phyloP scores from a whole-genome alignment of 202 grass and related monocot species.

The Carex sylvatica region DNA sequence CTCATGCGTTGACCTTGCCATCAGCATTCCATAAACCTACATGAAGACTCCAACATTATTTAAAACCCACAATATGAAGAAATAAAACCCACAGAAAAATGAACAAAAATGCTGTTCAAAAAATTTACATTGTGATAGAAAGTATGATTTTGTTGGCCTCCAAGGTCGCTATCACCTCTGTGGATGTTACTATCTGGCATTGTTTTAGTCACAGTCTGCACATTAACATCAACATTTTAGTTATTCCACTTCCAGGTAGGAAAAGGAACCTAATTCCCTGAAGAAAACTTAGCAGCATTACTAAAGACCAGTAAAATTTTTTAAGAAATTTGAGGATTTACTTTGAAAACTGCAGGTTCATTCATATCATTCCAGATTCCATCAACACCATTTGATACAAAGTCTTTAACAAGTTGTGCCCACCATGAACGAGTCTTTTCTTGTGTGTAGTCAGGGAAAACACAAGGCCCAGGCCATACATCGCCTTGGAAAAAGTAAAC shows the following conservation, averaged over 20 bases:
- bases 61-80: background rate
- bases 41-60: constrained; percentile 1
- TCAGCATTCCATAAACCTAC: constrained; percentile 94
- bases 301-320: background rate
- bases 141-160: constrained; percentile 81
- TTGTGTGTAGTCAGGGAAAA: constrained; percentile 90
- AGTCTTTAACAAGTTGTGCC: constrained; percentile 76
- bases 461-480: constrained; percentile 96
- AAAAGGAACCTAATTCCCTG: background rate
- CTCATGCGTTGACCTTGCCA: constrained; percentile 89
- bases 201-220: constrained; percentile 87
- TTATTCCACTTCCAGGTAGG: background rate
- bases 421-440: constrained; percentile 77
- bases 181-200: constrained; percentile 92
- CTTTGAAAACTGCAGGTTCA: constrained; percentile 86
- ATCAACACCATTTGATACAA: constrained; percentile 76
- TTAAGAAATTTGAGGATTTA: constrained; percentile 21
- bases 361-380: constrained; percentile 99
- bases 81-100: background rate
- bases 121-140: constrained; percentile 13
- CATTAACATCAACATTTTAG: constrained; percentile 21
- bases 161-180: constrained; percentile 70
- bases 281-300: background rate
- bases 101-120: background rate
- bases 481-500: constrained; percentile 55